These are phyloP conservation scores for Catharanthus roseus DNA, from an alignment of 257 asterid genomes.

Conservation along the genomic window DNA sequence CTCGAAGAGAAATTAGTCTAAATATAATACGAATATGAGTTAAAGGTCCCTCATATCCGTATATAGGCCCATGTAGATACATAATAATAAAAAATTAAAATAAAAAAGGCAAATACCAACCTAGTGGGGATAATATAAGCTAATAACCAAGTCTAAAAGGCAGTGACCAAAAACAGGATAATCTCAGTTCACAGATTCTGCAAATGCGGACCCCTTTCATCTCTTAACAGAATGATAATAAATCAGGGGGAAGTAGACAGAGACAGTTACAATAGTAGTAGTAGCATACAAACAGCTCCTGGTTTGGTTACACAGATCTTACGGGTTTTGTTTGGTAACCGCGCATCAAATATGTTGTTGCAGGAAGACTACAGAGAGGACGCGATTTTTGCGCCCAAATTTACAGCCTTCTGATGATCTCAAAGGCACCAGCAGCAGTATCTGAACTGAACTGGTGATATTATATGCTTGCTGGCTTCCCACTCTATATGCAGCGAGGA, in stretches of 20 bases:
- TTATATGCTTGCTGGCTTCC: slow-evolving; percentile 26
- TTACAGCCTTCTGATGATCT: slow-evolving; percentile 30
- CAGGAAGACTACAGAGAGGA: slow-evolving; percentile 22
- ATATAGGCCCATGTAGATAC: too few relatives aligned
- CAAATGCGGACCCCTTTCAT: slow-evolving; percentile 11
- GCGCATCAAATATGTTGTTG: slow-evolving; percentile 7
- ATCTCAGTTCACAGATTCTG: slow-evolving; percentile 2
- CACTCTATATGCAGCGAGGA: slow-evolving; percentile 58
- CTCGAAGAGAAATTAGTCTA: too few relatives aligned
- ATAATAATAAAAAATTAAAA: not conserved
- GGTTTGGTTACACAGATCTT: not conserved
- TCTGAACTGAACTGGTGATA: too few relatives aligned
- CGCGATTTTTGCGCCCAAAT: slow-evolving; percentile 27
- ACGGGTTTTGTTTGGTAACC: not conserved
- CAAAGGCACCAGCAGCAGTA: slow-evolving; percentile 21
- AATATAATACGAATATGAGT: too few relatives aligned
- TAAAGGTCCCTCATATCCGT: too few relatives aligned
- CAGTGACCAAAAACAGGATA: not conserved
- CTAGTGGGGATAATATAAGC: not conserved
- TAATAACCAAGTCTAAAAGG: not conserved
- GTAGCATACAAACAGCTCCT: slow-evolving; percentile 17
- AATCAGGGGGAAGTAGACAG: not conserved
- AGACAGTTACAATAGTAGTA: slow-evolving; percentile 20
- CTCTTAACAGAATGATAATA: slow-evolving; percentile 10
- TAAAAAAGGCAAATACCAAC: not conserved